These are phyloP conservation scores for Hypoxylon sp. DNA, from an alignment of 2,329 filamentous ascomycete species.

Conservation along the genomic window DNA sequence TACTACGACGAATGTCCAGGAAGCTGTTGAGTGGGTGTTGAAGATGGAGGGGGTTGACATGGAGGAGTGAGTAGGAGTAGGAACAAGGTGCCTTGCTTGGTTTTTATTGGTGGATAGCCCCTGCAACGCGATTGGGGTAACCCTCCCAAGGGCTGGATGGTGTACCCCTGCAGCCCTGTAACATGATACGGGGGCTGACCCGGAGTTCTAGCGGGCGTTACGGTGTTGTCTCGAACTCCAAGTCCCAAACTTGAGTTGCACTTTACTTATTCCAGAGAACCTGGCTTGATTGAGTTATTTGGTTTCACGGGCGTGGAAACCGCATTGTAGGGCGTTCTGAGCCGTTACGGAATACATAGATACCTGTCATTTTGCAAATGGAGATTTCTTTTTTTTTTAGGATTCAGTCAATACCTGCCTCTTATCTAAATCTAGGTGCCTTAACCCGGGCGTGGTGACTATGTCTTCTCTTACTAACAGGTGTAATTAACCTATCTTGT, in stretches of 20 bases:
- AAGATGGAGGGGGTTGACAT: conserved; percentile 9
- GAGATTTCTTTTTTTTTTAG: not conserved
- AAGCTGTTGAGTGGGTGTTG: conserved; percentile 76
- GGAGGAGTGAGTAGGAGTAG: conserved; percentile 1
- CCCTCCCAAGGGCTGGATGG: not conserved
- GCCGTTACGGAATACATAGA: no score
- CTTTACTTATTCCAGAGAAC: not conserved
- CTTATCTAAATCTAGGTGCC: not conserved
- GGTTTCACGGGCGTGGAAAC: not conserved
- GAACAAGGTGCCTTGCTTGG: no score
- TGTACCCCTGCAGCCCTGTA: not conserved
- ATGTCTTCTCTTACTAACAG: not conserved
- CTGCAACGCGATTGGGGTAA: not conserved
- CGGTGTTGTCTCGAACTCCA: not conserved
- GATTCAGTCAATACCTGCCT: not conserved
- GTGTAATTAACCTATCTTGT: not conserved
- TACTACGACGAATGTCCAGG: conserved; percentile 72
- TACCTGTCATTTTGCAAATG: no score
- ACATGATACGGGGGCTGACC: not conserved
- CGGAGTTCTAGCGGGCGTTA: not conserved
- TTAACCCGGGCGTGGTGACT: not conserved
- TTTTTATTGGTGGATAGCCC: not conserved
- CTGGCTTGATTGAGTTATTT: no score
- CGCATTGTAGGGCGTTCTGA: not conserved
- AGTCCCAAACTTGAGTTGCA: not conserved